phyloP scores from a whole-genome alignment of 2,329 filamentous ascomycete species.

The Massarina eburnea region DNA sequence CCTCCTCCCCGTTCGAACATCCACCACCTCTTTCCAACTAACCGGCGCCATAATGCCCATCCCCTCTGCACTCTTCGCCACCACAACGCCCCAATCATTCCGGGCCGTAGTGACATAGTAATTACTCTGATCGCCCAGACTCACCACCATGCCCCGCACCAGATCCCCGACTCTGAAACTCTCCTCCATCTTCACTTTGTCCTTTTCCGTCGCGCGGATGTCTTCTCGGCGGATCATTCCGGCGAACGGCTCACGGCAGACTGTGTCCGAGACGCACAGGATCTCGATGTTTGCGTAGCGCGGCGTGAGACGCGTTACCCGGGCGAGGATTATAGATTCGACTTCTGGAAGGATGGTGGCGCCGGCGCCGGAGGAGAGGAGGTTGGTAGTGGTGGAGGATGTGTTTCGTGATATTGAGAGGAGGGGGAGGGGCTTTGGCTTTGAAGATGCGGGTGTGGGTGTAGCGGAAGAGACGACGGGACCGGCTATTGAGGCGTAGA shows the following conservation, averaged over 20 bases:
- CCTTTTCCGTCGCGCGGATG: constrained; percentile 92
- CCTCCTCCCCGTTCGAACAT: constrained; percentile 72
- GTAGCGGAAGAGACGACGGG: constrained; percentile 52
- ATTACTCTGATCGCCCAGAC: constrained; percentile 87
- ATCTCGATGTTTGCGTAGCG: constrained; percentile 86
- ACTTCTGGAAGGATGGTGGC: constrained; percentile 81
- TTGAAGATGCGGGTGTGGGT: constrained; percentile 47
- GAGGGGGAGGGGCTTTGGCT: constrained; percentile 45
- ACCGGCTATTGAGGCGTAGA: constrained; percentile 83
- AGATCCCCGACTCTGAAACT: constrained; percentile 92
- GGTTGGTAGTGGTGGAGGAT: constrained; percentile 17
- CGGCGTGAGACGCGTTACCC: constrained; percentile 81
- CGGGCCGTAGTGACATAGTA: constrained; percentile 93
- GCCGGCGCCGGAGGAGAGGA: constrained; percentile 25
- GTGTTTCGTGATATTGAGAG: constrained; percentile 39
- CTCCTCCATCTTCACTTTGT: constrained; percentile 87
- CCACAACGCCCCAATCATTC: constrained; percentile 90
- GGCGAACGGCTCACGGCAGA: constrained; percentile 78
- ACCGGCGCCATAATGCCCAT: constrained; percentile 84
- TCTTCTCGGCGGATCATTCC: constrained; percentile 86
- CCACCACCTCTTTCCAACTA: constrained; percentile 93
- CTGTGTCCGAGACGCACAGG: constrained; percentile 69
- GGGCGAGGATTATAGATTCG: constrained; percentile 76
- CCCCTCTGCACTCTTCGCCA: constrained; percentile 84
- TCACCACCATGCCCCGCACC: constrained; percentile 84